Conservation (phyloP, 768 basidiomycete genomes). For the Polyporus arcularius region DNA sequence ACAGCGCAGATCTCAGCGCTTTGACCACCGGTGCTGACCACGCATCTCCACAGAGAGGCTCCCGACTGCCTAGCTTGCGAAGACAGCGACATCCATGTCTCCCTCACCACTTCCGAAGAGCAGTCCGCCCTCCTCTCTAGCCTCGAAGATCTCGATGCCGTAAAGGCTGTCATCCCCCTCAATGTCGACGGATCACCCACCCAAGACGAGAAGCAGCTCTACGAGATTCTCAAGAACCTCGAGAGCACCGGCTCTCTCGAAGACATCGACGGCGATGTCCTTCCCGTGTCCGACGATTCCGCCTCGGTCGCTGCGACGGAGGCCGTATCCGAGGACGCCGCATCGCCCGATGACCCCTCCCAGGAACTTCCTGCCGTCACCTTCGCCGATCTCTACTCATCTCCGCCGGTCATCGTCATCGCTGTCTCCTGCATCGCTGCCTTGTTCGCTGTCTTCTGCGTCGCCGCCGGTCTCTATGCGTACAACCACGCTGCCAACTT, state of each 20-base stretch:
- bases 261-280: conserved; percentile 23
- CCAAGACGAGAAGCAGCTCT: conserved; percentile 30
- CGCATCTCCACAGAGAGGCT: conserved; percentile 14
- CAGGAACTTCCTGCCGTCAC: conserved; percentile 1
- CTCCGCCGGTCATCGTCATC: conserved; percentile 19
- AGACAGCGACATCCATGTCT: conserved; percentile 31
- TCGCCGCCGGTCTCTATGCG: conserved; percentile 26
- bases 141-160: conserved; percentile 28
- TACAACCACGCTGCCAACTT: conserved; percentile 9
- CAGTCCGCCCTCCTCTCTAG: conserved; percentile 33
- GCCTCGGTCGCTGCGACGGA: not conserved
- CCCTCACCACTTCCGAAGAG: conserved; percentile 32
- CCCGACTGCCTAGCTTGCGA: conserved; percentile 19
- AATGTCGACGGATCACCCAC: conserved; percentile 20
- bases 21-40: not conserved
- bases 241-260: conserved; percentile 15
- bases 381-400: not conserved
- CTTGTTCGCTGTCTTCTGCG: conserved; percentile 24
- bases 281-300: not conserved
- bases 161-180: conserved; percentile 34
- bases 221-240: conserved; percentile 24
- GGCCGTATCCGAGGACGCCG: not conserved
- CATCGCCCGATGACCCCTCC: not conserved
- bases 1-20: not conserved
- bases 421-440: conserved; percentile 23